Base-by-base conservation (phyloP, 306 rosid species). In the Pyrus bretschneideri region DNA sequence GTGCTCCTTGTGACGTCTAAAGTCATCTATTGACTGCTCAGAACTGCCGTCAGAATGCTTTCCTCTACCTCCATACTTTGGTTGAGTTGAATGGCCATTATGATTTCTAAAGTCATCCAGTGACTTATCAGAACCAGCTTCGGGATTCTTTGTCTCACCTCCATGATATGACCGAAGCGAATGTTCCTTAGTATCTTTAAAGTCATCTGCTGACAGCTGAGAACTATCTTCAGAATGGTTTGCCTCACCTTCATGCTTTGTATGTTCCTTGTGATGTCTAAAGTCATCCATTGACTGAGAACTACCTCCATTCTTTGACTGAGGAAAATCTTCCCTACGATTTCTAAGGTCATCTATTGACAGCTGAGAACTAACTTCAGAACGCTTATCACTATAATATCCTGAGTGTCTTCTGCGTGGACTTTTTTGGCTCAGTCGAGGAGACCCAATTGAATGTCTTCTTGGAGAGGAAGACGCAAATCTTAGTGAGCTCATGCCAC, bases 331-430 rank as follows among this genome's bases (percentile, higher is more conserved):
- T 66, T 86, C 80, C 76, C 83, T 89, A 69, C 49, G 74, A 67
- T 86, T 85, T 83, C 87, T 82, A 51, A 87, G 85, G 78, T 88
- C 97, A 23, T 88, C 96, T 70, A 78, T 22, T 66, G 92, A 91
- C 73, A 79, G 92, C 78, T 83, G 97, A 67, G 97, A 91, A 78
- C 96, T 93, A 76, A 87, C 76, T 83, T 92, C 97, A 27, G 99
- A 96, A 78, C 81, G 86, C 87, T 87, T 90, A 62, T 92, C 99
- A 73, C 91, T 86, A 64, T 72, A 83, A 77, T 96, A 93, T 3
- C 87, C 86, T 4, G 49, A 58, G 79, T 79, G 82, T 82, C 82
- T 89, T 55, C 81, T 40, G 64, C 89, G 88, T 27, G 86, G 70
- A 55, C 78, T 74, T 72, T 85, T 85, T 49, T 5, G 80, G 82